Evolutionary conservation across 2,329 filamentous ascomycete species (phyloP).

Genomic region (Tricladium varicosporioides): DNA sequence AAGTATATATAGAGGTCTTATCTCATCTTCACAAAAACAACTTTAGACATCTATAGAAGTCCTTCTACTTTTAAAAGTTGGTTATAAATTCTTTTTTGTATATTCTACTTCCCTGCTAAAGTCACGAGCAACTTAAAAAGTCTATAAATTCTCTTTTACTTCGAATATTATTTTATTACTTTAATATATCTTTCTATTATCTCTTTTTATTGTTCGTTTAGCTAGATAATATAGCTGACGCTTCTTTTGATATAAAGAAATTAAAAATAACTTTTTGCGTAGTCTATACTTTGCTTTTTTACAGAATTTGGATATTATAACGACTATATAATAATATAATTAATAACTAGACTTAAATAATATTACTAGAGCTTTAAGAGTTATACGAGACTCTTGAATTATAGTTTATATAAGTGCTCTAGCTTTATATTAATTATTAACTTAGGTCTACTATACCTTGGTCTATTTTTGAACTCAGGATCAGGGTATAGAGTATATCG

Average conservation of each 20-base stretch:
- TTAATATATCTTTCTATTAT: constrained; percentile 2
- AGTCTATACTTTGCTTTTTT: constrained; percentile 5
- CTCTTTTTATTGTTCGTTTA: background rate
- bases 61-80: constrained; percentile 1
- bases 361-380: background rate
- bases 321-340: background rate
- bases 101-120: constrained; percentile 7
- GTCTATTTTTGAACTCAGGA: too few relatives aligned
- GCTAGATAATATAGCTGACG: background rate
- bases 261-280: constrained; percentile 4
- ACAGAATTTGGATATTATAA: background rate
- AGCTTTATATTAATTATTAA: background rate
- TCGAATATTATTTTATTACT: constrained; percentile 5
- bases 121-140: constrained; percentile 1
- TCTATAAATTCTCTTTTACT: background rate
- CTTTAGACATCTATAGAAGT: constrained; percentile 2
- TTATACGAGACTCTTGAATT: background rate
- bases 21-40: constrained; percentile 8
- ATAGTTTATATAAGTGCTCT: background rate
- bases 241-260: background rate
- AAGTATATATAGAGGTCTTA: background rate
- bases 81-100: too few relatives aligned
- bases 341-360: constrained; percentile 2
- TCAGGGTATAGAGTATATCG: too few relatives aligned
- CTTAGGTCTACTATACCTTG: too few relatives aligned